Evolutionary conservation across 768 basidiomycete species (phyloP), one percentile per base, ranked within the genome.

Genomic region (Leccinum subtestaceum): DNA sequence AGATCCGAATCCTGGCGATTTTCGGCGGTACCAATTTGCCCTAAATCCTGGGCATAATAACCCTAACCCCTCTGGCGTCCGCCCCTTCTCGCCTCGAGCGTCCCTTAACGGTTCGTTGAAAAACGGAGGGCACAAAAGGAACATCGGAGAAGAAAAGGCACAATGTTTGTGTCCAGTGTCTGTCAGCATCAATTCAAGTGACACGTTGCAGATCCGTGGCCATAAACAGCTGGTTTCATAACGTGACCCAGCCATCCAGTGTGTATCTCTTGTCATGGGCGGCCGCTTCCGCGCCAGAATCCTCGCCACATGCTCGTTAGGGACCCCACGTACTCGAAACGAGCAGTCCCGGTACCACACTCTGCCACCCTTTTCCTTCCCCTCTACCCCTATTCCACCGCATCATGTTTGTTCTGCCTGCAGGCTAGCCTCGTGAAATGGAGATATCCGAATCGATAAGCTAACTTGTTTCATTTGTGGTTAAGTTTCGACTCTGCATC

Each of bases 1-100:
- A 66, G 69, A 71, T 71, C 68, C 63, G 67, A 38, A 48, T 61
- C 55, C 67, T 58, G 62, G 67, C 69, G 68, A 70, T 69, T 69
- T 58, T 71, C 69, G 61, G 58, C 48, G 43, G 60, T 57, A 52
- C 36, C 61, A 25, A 27, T 36, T 45, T 58, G 11, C 67, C 67
- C 67, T 70, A 57, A 48, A 53, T 58, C 67, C 67, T 70, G 65
- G 68, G 68, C 31, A 46, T 11, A 45, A 45, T 21, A 46, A 63
- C 58, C 64, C 63, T 65, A 38, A 17, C 55, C 53, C 38, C 19
- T 50, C 57, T 52, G 48, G 13, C 25, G n/a, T 56, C 55, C 19
- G 46, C 23, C 21, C 48, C 49, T 45, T 52, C 40, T 21, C 36
- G 32, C 32, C 49, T 56, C 51, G 52, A 47, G 31, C 51, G 15